These are phyloP conservation scores for Clitopilus passeckerianus DNA, from an alignment of 768 basidiomycete genomes.

Conservation along the genomic window DNA sequence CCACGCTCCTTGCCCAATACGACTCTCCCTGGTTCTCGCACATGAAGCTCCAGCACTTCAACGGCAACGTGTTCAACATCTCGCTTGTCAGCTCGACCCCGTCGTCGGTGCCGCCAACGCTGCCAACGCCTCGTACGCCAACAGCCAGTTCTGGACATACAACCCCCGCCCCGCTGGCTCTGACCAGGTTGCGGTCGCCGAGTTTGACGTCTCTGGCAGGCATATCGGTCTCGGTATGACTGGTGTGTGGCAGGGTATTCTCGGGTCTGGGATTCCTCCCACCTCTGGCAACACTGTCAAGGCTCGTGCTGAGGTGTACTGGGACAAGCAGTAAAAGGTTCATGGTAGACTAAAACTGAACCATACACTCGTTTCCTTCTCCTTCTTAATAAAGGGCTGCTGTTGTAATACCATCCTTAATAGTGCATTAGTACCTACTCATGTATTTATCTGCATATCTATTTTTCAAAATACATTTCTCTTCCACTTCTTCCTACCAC, in stretches of 20 bases:
- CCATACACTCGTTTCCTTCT: neutral
- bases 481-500: too few relatives aligned
- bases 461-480: too few relatives aligned
- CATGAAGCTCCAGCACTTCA: conserved; percentile 17
- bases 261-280: neutral
- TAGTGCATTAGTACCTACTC: neutral
- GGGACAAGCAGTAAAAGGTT: neutral
- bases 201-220: neutral
- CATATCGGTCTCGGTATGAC: neutral
- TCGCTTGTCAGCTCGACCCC: neutral
- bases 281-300: neutral
- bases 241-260: neutral
- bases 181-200: neutral
- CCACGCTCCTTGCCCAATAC: conserved; percentile 20
- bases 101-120: neutral
- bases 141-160: neutral
- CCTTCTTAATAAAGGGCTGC: neutral
- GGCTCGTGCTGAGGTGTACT: conserved; percentile 1
- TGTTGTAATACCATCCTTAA: neutral
- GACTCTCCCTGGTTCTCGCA: conserved; percentile 12
- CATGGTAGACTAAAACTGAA: neutral
- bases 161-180: neutral
- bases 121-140: neutral
- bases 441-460: neutral
- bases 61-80: conserved; percentile 18